Evolutionary conservation across 805 yeast genomes (phyloP), one percentile per base, ranked within the genome.

Genomic region (Candida awuae): DNA sequence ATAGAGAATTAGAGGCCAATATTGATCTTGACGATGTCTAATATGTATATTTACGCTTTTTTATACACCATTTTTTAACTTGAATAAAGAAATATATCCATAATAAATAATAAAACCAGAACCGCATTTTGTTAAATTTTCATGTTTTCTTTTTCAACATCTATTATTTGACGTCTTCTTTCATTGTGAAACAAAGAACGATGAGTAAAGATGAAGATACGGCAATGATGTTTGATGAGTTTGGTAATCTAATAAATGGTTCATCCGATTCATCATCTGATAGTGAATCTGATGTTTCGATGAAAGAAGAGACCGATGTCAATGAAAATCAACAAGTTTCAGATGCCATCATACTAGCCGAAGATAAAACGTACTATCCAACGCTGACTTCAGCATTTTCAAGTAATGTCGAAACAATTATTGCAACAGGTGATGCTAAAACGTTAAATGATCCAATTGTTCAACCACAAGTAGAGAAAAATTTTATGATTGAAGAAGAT

Each of bases 151-250:
- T 30, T 25, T 29, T n/a, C 26, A 25, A 13, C 6, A 13, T 38
- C 16, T 12, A 29, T 17, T 18, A 29, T n/a, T 13, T 13, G 25
- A 26, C 34, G 29, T 35, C n/a, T n/a, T n/a, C n/a, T n/a, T n/a
- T n/a, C n/a, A n/a, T n/a, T n/a, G n/a, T n/a, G n/a, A n/a, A n/a
- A n/a, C 25, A 17, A 28, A 20, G 25, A 19, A 23, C 22, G 14
- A 39, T 39, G 42, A 25, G 35, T 18, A 15, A 16, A 6, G 37
- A 30, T 20, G 37, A 21, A 27, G 75, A n/a, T n/a, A n/a, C 73
- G 76, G 83, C 75, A 50, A 81, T 77, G 17, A 54, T 77, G 20
- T 85, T 80, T 59, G 96, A 86, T 59, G 95, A 86, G 70, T 81
- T 81, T 56, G 90, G 90, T 32, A 81, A 81, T 53, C 66, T 70